Base-by-base conservation (phyloP, 768 basidiomycete species). In the Jaapia argillacea region DNA sequence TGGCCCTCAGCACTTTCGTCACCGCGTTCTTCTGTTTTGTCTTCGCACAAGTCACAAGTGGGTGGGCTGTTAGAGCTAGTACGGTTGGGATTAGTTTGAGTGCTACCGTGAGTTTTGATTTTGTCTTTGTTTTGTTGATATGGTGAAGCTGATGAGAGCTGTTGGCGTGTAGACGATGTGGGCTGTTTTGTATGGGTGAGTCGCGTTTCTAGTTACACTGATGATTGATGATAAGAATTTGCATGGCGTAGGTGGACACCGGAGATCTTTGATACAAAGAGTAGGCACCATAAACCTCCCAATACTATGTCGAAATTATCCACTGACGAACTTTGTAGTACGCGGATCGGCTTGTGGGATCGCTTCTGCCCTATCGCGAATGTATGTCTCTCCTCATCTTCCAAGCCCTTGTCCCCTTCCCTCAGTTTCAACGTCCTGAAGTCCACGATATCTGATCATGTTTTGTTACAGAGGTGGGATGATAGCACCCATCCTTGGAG, bases 261-360 rank as follows among this genome's bases (percentile, higher is more conserved):
- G 3, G 85, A 88, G 60, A 82, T 89, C 12, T 92, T 93, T 54
- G 79, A 74, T 0, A 88, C 87, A 1, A 78, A 79, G 66, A 74
- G 81, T 81, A 51, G 28, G 61, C 25, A 18, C 12, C 24, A 22
- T 6, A 14, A 38, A 22, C 6, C 36, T 24, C 28, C 3, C 36
- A 40, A 22, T 7, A 46, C 25, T 2, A 27, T 23, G 24, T 21
- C 18, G 23, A 31, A n/a, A n/a, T n/a, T n/a, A n/a, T n/a, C n/a
- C n/a, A n/a, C 20, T 7, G 27, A 26, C 38, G 42, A 36, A 48
- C 24, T 41, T 18, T 40, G 3, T 51, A 79, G 84, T 91, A 2
- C 77, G 90, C 39, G 90, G 91, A 22, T 90, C 89, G 1, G 91
- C 89, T 0, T 83, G 85, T 54, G 90, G 90, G 1, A 82, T 86